Conservation (phyloP, 192 early-diverging fungal genomes). For the Diversispora epigaea region DNA sequence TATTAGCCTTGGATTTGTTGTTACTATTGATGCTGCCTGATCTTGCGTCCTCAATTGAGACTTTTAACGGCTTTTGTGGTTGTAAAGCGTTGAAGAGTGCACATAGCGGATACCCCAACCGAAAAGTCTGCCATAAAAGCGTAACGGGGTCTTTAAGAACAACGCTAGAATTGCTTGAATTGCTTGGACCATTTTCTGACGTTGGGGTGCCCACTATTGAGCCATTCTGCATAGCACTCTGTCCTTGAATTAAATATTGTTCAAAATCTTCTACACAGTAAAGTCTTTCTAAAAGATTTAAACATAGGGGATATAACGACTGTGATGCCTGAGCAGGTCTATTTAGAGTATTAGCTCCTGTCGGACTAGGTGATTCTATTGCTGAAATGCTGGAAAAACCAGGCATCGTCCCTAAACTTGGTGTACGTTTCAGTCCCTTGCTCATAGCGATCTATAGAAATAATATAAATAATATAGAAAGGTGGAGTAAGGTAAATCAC, state of each 20-base stretch:
- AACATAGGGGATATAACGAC: constrained; percentile 74
- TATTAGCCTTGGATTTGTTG: constrained; percentile 66
- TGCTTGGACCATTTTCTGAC: constrained; percentile 21
- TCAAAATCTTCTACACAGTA: constrained; percentile 71
- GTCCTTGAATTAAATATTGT: constrained; percentile 53
- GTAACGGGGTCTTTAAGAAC: constrained; percentile 62
- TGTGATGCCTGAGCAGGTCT: constrained; percentile 39
- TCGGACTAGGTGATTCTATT: constrained; percentile 43
- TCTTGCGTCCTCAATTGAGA: constrained; percentile 45
- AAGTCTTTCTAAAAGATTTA: constrained; percentile 67
- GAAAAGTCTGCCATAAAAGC: constrained; percentile 70
- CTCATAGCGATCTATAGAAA: not conserved
- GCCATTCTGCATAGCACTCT: constrained; percentile 40
- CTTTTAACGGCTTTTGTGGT: constrained; percentile 60
- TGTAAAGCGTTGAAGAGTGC: constrained; percentile 70
- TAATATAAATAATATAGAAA: no score
- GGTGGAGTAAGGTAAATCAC: no score
- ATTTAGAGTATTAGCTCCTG: constrained; percentile 41
- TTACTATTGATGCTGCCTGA: no score
- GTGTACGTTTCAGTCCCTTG: constrained; percentile 23
- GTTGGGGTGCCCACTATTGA: constrained; percentile 34
- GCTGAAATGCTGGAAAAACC: constrained; percentile 15
- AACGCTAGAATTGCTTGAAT: constrained; percentile 1
- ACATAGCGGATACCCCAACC: constrained; percentile 67
- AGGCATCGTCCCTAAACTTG: constrained; percentile 23